Evolutionary conservation across 495 filamentous ascomycete species (phyloP).

Genomic region (Lentithecium fluviatile): DNA sequence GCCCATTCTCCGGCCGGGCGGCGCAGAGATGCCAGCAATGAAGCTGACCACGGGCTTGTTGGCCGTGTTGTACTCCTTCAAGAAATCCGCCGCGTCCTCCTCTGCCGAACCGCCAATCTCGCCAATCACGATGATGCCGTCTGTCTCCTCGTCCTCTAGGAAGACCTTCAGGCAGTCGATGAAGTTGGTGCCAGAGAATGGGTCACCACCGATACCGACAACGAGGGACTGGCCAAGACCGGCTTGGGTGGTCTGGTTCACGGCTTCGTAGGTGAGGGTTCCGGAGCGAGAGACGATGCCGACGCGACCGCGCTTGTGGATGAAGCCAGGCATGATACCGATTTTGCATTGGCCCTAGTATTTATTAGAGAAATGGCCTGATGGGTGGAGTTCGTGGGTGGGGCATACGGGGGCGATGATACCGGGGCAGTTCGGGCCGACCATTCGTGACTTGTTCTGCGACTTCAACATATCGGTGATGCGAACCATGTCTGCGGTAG

Average conservation of each 20-base stretch:
- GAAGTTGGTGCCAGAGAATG: constrained; percentile 98
- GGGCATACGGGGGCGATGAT: constrained; percentile 80
- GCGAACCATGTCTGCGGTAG: constrained; percentile 85
- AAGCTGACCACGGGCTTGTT: constrained; percentile 98
- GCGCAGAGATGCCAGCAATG: constrained; percentile 97
- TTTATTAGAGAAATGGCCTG: constrained; percentile 31
- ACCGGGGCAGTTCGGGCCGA: constrained; percentile 97
- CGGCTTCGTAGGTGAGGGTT: constrained; percentile 98
- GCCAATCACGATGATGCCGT: constrained; percentile 99
- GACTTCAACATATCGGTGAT: constrained; percentile 98
- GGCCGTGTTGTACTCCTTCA: constrained; percentile 82
- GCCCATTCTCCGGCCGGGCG: constrained; percentile 94
- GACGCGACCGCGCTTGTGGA: constrained; percentile 98
- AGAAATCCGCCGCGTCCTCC: constrained; percentile 95
- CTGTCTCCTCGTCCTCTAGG: constrained; percentile 91
- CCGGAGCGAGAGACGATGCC: constrained; percentile 98
- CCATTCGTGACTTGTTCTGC: constrained; percentile 91
- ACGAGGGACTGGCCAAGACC: constrained; percentile 97
- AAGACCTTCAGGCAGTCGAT: constrained; percentile 98
- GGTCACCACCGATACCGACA: constrained; percentile 96
- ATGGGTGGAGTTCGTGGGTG: neutral
- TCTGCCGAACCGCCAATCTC: constrained; percentile 97
- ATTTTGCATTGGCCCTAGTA: constrained; percentile 97
- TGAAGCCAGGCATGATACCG: constrained; percentile 99
- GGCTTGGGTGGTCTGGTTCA: constrained; percentile 98